Percentiles rank a stretch among this genome's conserved stretches.
phyloP scores from a whole-genome alignment of 2,329 filamentous ascomycete genomes.

The Paracorniculantispora psalliotae region DNA sequence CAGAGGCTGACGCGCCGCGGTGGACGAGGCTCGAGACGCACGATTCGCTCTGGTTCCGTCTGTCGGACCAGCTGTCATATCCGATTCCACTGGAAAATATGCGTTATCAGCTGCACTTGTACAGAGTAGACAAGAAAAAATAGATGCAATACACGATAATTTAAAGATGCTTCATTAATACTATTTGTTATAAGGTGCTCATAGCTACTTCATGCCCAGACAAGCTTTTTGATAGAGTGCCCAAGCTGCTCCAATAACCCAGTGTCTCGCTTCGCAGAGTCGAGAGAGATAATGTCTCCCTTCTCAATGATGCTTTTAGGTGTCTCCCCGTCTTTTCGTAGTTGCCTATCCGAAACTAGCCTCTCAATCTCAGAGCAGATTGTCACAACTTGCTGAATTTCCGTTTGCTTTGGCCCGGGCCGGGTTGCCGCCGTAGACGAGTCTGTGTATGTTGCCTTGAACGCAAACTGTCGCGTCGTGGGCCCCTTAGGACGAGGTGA shows the following conservation, averaged over 20 bases:
- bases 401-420: conserved; percentile 41
- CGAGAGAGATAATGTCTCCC: conserved; percentile 73
- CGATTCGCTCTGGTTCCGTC: conserved; percentile 81
- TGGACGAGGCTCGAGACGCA: conserved; percentile 75
- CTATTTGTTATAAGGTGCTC: conserved; percentile 11
- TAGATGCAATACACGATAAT: background rate
- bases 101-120: conserved; percentile 89
- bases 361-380: conserved; percentile 76
- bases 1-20: conserved; percentile 29
- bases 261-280: conserved; percentile 81
- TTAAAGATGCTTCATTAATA: background rate
- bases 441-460: conserved; percentile 51
- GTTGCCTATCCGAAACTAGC: conserved; percentile 49
- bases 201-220: conserved; percentile 59
- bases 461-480: conserved; percentile 41
- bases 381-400: conserved; percentile 51
- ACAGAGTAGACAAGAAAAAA: conserved; percentile 36
- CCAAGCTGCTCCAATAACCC: conserved; percentile 81
- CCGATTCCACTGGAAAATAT: conserved; percentile 88
- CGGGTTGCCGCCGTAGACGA: conserved; percentile 52
- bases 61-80: conserved; percentile 64
- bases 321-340: conserved; percentile 36
- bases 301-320: conserved; percentile 46
- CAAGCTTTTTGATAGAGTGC: conserved; percentile 87
- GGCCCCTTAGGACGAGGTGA: conserved; percentile 31